phyloP scores from a whole-genome alignment of 148 eudicot species.

The Rhododendron ferrugineum region DNA sequence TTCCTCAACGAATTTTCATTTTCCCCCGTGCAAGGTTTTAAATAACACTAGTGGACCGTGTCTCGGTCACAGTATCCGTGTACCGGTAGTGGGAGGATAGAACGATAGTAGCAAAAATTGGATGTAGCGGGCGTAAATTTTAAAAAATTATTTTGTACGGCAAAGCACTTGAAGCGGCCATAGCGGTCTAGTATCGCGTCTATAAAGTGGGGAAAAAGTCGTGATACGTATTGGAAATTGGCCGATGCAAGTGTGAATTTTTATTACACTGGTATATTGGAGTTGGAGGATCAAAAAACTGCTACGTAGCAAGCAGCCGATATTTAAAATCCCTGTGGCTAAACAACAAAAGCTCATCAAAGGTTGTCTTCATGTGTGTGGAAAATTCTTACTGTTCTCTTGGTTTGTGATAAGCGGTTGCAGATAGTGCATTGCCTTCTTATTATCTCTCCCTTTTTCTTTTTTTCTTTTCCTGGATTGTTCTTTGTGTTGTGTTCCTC shows the following conservation, averaged over 20 bases:
- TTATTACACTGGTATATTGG: too few species aligned
- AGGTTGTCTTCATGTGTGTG: slow-evolving; percentile 18
- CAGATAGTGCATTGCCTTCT: background rate
- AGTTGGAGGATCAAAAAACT: background rate
- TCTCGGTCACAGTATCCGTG: background rate
- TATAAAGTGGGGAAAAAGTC: background rate
- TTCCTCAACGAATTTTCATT: background rate
- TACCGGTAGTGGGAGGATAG: background rate
- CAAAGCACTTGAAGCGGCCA: background rate
- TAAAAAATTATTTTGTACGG: background rate
- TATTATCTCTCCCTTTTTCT: background rate
- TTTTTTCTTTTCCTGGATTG: background rate
- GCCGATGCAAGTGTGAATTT: background rate
- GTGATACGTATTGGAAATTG: background rate
- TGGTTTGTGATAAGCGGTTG: slow-evolving; percentile 6
- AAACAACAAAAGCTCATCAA: slow-evolving; percentile 21
- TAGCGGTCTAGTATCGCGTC: background rate
- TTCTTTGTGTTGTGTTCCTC: slow-evolving; percentile 8
- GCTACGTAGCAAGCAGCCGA: background rate
- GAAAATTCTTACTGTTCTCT: slow-evolving; percentile 1
- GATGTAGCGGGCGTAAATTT: background rate
- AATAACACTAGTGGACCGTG: background rate
- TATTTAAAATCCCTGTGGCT: slow-evolving; percentile 7
- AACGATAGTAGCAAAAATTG: background rate
- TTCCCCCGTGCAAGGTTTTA: background rate